A percentile compares a stretch with the other conserved stretches of the same genome.
These are phyloP conservation scores for Middelhovenomyces tepae DNA, from an alignment of 805 yeast species.

Conservation along the genomic window DNA sequence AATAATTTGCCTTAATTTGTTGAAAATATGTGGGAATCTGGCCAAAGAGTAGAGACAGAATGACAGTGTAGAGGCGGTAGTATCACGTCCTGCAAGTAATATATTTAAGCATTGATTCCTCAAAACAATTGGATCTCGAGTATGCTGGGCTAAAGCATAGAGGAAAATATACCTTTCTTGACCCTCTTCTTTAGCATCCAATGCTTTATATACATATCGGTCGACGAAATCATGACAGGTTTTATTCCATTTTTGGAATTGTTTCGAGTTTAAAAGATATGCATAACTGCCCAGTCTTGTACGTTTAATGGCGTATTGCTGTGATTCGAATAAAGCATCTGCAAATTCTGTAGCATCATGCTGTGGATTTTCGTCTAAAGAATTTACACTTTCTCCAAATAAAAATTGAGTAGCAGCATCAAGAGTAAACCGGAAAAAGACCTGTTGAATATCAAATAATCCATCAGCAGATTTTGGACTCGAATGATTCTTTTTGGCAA, in stretches of 20 bases:
- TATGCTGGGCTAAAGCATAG: constrained; percentile 37
- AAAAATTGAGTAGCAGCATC: constrained; percentile 25
- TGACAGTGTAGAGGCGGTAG: constrained; percentile 38
- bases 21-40: constrained; percentile 32
- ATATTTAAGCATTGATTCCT: constrained; percentile 39
- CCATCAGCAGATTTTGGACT: constrained; percentile 3
- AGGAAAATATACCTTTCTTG: constrained; percentile 31
- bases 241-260: constrained; percentile 27
- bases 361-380: constrained; percentile 8
- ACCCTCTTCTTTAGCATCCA: constrained; percentile 24
- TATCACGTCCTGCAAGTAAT: constrained; percentile 40
- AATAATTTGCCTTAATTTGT: constrained; percentile 27
- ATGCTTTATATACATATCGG: constrained; percentile 32
- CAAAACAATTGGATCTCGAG: constrained; percentile 33
- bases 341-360: constrained; percentile 19
- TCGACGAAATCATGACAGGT: constrained; percentile 30
- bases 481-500: constrained; percentile 5
- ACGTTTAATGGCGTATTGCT: constrained; percentile 12
- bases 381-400: constrained; percentile 17
- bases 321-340: constrained; percentile 16
- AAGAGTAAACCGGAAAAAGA: constrained; percentile 20
- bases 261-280: constrained; percentile 12
- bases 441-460: constrained; percentile 12
- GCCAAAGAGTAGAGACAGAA: constrained; percentile 32
- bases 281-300: constrained; percentile 9